phyloP scores from a whole-genome alignment of 352 stramenopile genomes.

The Albugo laibachii region DNA sequence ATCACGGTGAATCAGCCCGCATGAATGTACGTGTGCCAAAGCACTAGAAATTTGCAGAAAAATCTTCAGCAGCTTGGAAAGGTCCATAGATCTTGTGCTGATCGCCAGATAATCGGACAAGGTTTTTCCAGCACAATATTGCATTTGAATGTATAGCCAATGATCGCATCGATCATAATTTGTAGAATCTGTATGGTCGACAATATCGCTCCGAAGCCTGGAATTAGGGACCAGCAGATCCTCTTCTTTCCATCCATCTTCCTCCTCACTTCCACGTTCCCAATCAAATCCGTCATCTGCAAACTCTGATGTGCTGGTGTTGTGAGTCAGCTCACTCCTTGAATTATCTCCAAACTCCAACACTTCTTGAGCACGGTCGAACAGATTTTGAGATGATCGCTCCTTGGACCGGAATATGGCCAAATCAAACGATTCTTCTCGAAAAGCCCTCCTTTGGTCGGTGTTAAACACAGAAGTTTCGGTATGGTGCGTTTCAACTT shows the following conservation, averaged over 20 bases:
- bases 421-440: too few species aligned
- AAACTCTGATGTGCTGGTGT: too few species aligned
- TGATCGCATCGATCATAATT: slow-evolving; percentile 44
- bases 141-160: slow-evolving; percentile 87
- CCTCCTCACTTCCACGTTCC: too few species aligned
- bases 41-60: slow-evolving; percentile 79
- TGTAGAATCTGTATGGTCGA: not conserved
- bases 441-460: too few species aligned
- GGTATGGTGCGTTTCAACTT: slow-evolving; percentile 1
- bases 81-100: slow-evolving; percentile 42
- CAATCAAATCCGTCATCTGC: too few species aligned
- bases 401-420: not conserved
- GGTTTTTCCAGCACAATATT: slow-evolving; percentile 74
- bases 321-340: not conserved
- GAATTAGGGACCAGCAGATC: slow-evolving; percentile 11
- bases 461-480: too few species aligned
- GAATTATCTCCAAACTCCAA: too few species aligned
- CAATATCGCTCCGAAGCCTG: slow-evolving; percentile 3
- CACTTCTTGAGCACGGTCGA: too few species aligned
- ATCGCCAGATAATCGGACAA: slow-evolving; percentile 69
- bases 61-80: slow-evolving; percentile 64
- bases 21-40: slow-evolving; percentile 81
- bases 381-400: too few species aligned
- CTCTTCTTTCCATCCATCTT: slow-evolving; percentile 7
- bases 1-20: slow-evolving; percentile 80